These are phyloP conservation scores for Suhomyces ambrosiae DNA, from an alignment of 1,139 yeast species.

Conservation along the genomic window DNA sequence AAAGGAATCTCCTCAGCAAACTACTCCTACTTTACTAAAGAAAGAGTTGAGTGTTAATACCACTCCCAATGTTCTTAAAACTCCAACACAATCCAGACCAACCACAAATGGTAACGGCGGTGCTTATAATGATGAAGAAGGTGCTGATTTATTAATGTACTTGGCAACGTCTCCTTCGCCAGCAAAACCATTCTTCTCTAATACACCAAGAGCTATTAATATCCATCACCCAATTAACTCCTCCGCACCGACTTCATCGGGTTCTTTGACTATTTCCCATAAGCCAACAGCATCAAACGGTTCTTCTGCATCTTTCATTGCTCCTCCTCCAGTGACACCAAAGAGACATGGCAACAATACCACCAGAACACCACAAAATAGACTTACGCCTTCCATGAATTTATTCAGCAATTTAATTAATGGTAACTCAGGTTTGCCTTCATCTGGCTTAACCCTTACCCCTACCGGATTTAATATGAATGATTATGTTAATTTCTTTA, in stretches of 20 bases:
- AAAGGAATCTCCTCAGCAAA: slow-evolving; percentile 20
- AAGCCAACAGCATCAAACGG: slow-evolving; percentile 13
- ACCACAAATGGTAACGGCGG: slow-evolving; percentile 12
- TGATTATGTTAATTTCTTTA: slow-evolving; percentile 76
- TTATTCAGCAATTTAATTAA: slow-evolving; percentile 30
- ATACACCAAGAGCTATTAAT: slow-evolving; percentile 33
- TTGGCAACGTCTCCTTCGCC: slow-evolving; percentile 88
- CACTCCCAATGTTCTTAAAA: slow-evolving; percentile 28
- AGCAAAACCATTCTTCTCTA: slow-evolving; percentile 44
- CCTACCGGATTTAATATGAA: slow-evolving; percentile 81
- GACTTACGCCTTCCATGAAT: slow-evolving; percentile 47
- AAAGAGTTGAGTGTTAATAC: slow-evolving; percentile 16
- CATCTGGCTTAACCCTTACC: slow-evolving; percentile 48
- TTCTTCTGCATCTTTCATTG: slow-evolving; percentile 27
- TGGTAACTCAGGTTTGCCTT: slow-evolving; percentile 38
- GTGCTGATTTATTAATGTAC: slow-evolving; percentile 80
- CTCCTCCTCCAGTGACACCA: slow-evolving; percentile 52
- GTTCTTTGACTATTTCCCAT: slow-evolving; percentile 14
- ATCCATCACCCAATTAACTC: slow-evolving; percentile 9
- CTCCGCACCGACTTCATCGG: slow-evolving; percentile 21
- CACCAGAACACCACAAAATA: slow-evolving; percentile 46
- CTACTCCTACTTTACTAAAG: slow-evolving; percentile 41
- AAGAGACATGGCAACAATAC: slow-evolving; percentile 36
- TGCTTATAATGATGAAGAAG: slow-evolving; percentile 60
- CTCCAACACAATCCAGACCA: slow-evolving; percentile 38